Conservation (phyloP, 2,329 filamentous ascomycete species). For the Colletotrichum tabaci region DNA sequence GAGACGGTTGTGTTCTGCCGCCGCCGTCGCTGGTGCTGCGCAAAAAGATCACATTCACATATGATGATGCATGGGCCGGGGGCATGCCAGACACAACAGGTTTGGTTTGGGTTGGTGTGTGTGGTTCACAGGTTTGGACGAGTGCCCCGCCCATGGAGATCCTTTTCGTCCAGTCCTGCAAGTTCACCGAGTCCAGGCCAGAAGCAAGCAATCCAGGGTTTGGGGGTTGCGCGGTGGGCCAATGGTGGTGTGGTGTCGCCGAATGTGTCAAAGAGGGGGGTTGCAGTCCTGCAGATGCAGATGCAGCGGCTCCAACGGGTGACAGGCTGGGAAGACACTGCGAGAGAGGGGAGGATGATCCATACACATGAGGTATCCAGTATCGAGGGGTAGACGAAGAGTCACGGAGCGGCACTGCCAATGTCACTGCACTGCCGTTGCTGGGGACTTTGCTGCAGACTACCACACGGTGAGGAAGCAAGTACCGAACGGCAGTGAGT, state of each 20-base stretch:
- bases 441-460: constrained; percentile 11
- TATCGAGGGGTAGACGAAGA: neutral
- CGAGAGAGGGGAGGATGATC: constrained; percentile 9
- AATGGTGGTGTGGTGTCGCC: constrained; percentile 34
- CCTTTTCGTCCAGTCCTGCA: constrained; percentile 2
- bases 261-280: constrained; percentile 4
- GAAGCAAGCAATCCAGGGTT: constrained; percentile 9
- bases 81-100: constrained; percentile 15
- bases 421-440: constrained; percentile 25
- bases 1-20: neutral
- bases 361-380: too few species aligned
- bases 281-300: too few species aligned
- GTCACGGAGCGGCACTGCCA: neutral
- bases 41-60: neutral
- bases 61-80: constrained; percentile 27
- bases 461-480: too few species aligned
- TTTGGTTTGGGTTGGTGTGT: constrained; percentile 24
- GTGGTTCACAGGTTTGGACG: constrained; percentile 1
- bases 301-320: constrained; percentile 14
- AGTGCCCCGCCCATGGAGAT: constrained; percentile 1
- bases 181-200: neutral
- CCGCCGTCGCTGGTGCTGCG: neutral
- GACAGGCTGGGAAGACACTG: constrained; percentile 29
- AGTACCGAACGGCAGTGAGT: too few species aligned
- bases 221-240: neutral